A percentile compares a stretch with the other conserved stretches of the same genome.
Conservation (phyloP, 192 early-diverging fungal genomes). For the Linnemannia zychae region DNA sequence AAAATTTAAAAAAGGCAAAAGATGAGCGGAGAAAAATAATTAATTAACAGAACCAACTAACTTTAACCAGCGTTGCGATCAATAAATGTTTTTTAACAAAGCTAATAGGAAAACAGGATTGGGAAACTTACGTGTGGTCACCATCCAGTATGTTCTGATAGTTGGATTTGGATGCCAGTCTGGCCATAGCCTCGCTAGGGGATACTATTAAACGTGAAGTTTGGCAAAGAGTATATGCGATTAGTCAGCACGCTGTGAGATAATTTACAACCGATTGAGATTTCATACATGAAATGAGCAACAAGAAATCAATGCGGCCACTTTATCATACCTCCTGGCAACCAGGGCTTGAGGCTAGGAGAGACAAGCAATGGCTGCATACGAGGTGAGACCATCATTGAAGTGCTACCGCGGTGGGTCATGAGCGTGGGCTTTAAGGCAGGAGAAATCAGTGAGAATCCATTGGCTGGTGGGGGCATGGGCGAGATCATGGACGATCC, state of each 20-base stretch:
- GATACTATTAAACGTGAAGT: conserved; percentile 27
- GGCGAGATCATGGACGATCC: conserved; percentile 33
- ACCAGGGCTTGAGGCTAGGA: conserved; percentile 44
- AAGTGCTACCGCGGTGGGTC: conserved; percentile 26
- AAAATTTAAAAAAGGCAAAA: neutral
- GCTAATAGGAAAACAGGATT: neutral
- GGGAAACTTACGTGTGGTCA: conserved; percentile 74
- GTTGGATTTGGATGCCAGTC: conserved; percentile 70
- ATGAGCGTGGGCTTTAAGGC: conserved; percentile 45
- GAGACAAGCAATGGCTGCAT: conserved; percentile 45
- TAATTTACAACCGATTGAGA: neutral
- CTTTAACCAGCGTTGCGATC: neutral
- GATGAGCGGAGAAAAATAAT: neutral
- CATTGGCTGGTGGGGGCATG: conserved; percentile 47
- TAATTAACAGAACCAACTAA: neutral
- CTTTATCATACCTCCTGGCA: conserved; percentile 43
- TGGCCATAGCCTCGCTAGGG: conserved; percentile 53
- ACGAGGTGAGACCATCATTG: conserved; percentile 38
- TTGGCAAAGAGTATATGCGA: neutral
- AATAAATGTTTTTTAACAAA: neutral
- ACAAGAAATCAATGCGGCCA: neutral
- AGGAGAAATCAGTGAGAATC: conserved; percentile 45
- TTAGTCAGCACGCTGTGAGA: conserved; percentile 43
- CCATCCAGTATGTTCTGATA: conserved; percentile 93
- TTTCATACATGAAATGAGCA: neutral